Evolutionary conservation across 2,329 filamentous ascomycete species (phyloP), one percentile per base, ranked within the genome.

Genomic region (Epichloe gansuensis): DNA sequence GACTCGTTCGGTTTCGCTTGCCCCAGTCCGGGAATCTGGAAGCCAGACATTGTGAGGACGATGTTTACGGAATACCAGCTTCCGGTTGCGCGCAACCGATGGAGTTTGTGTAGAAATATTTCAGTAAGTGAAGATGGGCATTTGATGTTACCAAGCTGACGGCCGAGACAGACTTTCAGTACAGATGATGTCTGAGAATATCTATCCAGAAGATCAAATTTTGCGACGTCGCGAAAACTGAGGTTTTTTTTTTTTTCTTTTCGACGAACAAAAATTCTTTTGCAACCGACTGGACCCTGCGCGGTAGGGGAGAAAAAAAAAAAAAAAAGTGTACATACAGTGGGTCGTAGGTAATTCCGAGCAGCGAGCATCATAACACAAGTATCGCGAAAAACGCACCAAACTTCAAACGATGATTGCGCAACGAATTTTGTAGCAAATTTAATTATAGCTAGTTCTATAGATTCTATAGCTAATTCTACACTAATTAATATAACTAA

Each of bases 21-120:
- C 11, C 70, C 70, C 15, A 72, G 60, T 50, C 70, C 70, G 34
- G 70, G 70, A 36, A 72, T 72, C 52, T 71, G 68, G 36, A 72
- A 72, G 51, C 67, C 67, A 27, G 70, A 66, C 70, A 72, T 72
- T 7, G 15, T 34, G 8, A n/a, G 25, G 13, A 38, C 9, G 23
- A 23, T 31, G 9, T 31, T 9, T 31, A 11, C 4, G 21, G 23
- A 45, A 45, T 27, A 25, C 43, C 27, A 34, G 41, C 41, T 43
- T 43, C 41, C 21, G 12, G 8, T 21, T 17, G 13, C 12, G 11
- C 11, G 41, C 41, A 43, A 43, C 27, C 8, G 3, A 31, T 11
- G 9, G 27, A 31, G 9, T 4, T 9, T 31, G 27, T 31, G 27
- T 31, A 31, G 27, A 8, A 31, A 31, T 31, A 3, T 31, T 31